Base-by-base conservation (phyloP, 495 filamentous ascomycete species). In the Thermochaetoides thermophila region DNA sequence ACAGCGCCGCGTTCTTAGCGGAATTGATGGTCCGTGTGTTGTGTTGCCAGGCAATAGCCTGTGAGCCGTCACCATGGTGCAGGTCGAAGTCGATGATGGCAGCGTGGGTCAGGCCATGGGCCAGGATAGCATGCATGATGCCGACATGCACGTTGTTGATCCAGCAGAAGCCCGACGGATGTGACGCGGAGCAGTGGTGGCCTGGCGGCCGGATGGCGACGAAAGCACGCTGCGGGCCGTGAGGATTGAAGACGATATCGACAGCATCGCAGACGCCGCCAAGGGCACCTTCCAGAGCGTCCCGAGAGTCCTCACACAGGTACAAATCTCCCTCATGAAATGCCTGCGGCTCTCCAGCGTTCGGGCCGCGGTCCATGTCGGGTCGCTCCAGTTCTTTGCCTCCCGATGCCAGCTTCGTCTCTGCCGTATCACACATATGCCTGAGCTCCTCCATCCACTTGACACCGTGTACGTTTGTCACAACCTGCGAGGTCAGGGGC, bases 81-180 rank as follows among this genome's bases (percentile, higher is more conserved):
- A 97, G 60, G 52, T 97, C 89, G 48, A 96, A 94, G 53, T 97
- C 89, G 43, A 97, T 73, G 40, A 97, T 97, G 4, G 84, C 89
- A 0, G 84, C 87, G 52, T 96, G 89, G 0, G 85, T 95, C 25
- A 96, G 53, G 5, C 81, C 86, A 47, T 94, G 75, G 30, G 66
- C 71, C 36, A 81, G 68, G 4, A 80, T 75, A 8, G 77, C 89
- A 48, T 95, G 79, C 44, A 87, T 81, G 37, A 96, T 92, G 0
- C 89, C 91, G 20, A 96, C 84, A 49, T 95, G 87, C 5, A 96
- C 84, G 50, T 97, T 97, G 54, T 97, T 97, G 35, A 97, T 55
- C 89, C 89, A 97, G 57, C 89, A 97, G 53, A 97, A 97, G 1
- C 89, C 89, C 1, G 84, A 94, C 0, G 89, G 89, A 37, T 76